Percentiles rank a stretch among this genome's conserved stretches.
These are phyloP conservation scores for Talaromyces ruber DNA, from an alignment of 495 filamentous ascomycete species.

Conservation along the genomic window DNA sequence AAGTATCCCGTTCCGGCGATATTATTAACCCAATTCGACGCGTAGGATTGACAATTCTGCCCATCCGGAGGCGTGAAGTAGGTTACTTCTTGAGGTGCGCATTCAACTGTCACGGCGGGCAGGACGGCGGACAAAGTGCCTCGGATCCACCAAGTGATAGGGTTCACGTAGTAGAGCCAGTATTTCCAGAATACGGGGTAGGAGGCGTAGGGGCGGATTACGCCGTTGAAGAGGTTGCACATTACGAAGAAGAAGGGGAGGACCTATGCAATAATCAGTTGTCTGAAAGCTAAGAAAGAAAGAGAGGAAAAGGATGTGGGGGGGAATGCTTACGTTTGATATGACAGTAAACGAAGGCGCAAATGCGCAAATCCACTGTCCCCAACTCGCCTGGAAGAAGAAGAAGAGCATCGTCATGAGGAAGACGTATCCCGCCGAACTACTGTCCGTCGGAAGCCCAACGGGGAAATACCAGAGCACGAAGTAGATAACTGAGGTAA, in stretches of 20 bases:
- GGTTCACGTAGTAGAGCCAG: constrained; percentile 72
- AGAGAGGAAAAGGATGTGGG: constrained; percentile 54
- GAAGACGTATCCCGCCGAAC: constrained; percentile 70
- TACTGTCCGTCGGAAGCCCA: constrained; percentile 56
- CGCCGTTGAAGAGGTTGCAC: constrained; percentile 67
- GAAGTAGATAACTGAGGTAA: constrained; percentile 61
- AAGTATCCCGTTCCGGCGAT: constrained; percentile 47
- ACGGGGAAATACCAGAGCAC: constrained; percentile 72
- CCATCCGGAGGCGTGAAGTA: constrained; percentile 57
- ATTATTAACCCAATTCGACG: constrained; percentile 39
- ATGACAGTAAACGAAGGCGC: constrained; percentile 76
- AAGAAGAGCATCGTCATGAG: constrained; percentile 77
- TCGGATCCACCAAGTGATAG: constrained; percentile 62
- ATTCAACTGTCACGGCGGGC: constrained; percentile 45
- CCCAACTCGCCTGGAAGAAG: constrained; percentile 70
- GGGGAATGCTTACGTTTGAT: constrained; percentile 45
- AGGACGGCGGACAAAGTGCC: constrained; percentile 61
- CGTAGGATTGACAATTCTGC: constrained; percentile 55
- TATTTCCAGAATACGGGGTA: constrained; percentile 69
- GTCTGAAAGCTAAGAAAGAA: background rate
- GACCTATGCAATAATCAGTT: constrained; percentile 12
- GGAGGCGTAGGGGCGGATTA: constrained; percentile 52
- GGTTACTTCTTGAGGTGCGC: constrained; percentile 50
- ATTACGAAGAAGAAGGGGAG: constrained; percentile 77
- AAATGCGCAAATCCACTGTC: constrained; percentile 79